A percentile compares a stretch with the other conserved stretches of the same genome.
These are phyloP conservation scores for Marasmius sp. DNA, from an alignment of 1,284 basidiomycete genomes.

Conservation along the genomic window DNA sequence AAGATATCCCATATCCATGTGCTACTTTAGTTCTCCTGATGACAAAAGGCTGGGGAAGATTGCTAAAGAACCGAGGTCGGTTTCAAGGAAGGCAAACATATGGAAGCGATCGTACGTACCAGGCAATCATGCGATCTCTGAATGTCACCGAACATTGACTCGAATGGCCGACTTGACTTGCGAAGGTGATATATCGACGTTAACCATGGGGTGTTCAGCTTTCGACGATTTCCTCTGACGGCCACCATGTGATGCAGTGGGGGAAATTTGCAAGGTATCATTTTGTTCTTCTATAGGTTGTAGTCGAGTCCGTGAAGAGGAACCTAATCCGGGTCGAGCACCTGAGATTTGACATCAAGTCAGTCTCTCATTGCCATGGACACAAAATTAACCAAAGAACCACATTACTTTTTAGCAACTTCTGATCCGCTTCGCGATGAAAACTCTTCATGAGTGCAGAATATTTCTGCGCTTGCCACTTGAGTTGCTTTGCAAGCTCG, in stretches of 20 bases:
- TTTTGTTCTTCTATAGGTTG: conserved; percentile 15
- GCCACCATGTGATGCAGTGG: neutral
- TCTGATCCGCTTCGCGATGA: conserved; percentile 73
- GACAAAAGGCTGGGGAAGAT: no score
- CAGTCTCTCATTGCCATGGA: conserved; percentile 4
- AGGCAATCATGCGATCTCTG: neutral
- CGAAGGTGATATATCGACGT: conserved; percentile 16
- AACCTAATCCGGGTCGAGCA: neutral
- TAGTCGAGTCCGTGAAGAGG: conserved; percentile 8
- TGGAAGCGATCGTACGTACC: neutral
- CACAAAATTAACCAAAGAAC: neutral
- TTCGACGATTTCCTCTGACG: neutral
- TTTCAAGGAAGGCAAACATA: neutral
- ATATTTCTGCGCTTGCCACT: conserved; percentile 79
- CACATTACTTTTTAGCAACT: conserved; percentile 61
- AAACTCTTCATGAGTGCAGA: conserved; percentile 78
- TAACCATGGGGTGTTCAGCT: conserved; percentile 11
- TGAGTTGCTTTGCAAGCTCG: conserved; percentile 72
- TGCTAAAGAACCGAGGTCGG: neutral
- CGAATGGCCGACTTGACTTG: conserved; percentile 18
- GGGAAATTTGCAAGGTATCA: neutral
- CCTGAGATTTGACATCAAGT: neutral
- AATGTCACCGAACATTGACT: conserved; percentile 17
- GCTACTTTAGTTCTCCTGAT: no score
- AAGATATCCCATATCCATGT: no score